These are phyloP conservation scores for Candida alai DNA, from an alignment of 805 yeast species.

Conservation along the genomic window DNA sequence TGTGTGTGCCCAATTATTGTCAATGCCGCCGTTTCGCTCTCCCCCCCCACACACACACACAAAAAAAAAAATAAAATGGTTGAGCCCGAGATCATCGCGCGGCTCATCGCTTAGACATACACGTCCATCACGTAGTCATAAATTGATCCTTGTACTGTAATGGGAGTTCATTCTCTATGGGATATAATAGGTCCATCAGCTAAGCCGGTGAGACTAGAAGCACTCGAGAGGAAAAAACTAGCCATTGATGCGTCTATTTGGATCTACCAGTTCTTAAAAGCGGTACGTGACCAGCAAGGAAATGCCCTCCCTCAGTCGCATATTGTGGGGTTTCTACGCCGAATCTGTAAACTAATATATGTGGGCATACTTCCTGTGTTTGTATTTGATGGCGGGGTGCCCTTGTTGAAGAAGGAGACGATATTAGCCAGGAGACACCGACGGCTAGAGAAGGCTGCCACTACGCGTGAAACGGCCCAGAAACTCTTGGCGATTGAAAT, in stretches of 20 bases:
- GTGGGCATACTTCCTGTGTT: slow-evolving; percentile 87
- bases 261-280: slow-evolving; percentile 95
- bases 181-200: slow-evolving; percentile 86
- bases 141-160: slow-evolving; percentile 29
- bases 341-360: slow-evolving; percentile 85
- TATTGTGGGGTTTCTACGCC: slow-evolving; percentile 89
- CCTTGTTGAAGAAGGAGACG: slow-evolving; percentile 74
- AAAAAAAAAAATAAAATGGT: too few species aligned
- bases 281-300: slow-evolving; percentile 85
- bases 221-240: slow-evolving; percentile 68
- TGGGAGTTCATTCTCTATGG: slow-evolving; percentile 98
- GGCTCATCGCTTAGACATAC: too few species aligned
- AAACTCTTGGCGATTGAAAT: slow-evolving; percentile 75
- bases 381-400: slow-evolving; percentile 96
- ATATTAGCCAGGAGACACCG: slow-evolving; percentile 68
- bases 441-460: slow-evolving; percentile 69
- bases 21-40: too few species aligned
- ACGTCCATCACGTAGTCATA: too few species aligned
- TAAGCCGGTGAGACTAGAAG: slow-evolving; percentile 83
- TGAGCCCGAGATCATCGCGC: too few species aligned
- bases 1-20: too few species aligned
- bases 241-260: slow-evolving; percentile 99
- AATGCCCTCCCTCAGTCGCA: slow-evolving; percentile 75
- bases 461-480: slow-evolving; percentile 72
- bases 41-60: too few species aligned